Base-by-base conservation (phyloP, 352 stramenopile species). In the Globisporangium abappressorium region DNA sequence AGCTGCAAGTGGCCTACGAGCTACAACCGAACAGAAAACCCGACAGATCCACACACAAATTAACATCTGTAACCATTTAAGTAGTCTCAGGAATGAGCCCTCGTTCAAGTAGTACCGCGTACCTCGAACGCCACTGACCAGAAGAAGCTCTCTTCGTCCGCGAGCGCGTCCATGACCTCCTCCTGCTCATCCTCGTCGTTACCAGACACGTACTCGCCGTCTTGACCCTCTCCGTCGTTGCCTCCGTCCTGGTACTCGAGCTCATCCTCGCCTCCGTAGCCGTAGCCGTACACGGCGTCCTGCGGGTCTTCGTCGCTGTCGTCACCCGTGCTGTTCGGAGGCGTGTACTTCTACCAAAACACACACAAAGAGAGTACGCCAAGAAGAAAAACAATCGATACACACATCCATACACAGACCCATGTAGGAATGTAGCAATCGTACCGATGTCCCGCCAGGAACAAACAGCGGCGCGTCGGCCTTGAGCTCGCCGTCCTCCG, bases 61-160 rank as follows among this genome's bases (percentile, higher is more conserved):
- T 41, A 15, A 24, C 26, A 4, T 30, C 59, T 59, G 2, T 12
- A 15, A 46, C 28, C 20, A 62, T 51, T 0, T 15, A 57, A 57
- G 2, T 7, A 26, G 24, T 26, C 24, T 26, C 24, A 26, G 24
- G 24, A 26, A 1, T 26, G 24, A 26, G 24, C 24, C 24, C 24
- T 26, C 24, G 24, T 26, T 26, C 24, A 26, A 26, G 24, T 26
- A 26, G 24, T 26, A 26, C 24, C 24, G 24, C 24, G 24, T 26
- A 94, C 86, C 75, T 95, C 87, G 65, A 88, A 95, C 24, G 85
- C 84, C 55, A 95, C 78, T 15, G 87, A 95, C 87, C 87, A 95
- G 67, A 93, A 95, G 72, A 95, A 95, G 28, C 69, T 86, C 63
- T 93, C 85, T 77, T 95, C 87, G 56, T 86, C 77, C 67, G 88